phyloP scores from a whole-genome alignment of 768 basidiomycete species.

The Suillus cothurnatus region DNA sequence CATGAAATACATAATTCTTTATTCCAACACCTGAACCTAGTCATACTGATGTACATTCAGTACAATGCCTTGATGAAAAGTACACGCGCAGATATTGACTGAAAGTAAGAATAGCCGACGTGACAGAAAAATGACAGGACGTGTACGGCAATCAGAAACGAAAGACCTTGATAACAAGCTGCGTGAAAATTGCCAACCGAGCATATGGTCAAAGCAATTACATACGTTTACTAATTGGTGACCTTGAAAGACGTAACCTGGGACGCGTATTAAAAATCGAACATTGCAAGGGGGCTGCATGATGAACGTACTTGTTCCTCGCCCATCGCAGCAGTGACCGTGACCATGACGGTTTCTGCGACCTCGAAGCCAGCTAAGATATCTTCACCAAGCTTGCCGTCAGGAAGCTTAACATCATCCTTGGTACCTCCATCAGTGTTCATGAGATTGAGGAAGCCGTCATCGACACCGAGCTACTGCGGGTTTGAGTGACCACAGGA shows the following conservation, averaged over 20 bases:
- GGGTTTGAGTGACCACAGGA: conserved; percentile 9
- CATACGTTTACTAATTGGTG: conserved; percentile 1
- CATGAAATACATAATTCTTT: conserved; percentile 11
- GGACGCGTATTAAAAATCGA: background rate
- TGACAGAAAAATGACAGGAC: conserved; percentile 11
- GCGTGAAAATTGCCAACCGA: background rate
- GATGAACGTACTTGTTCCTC: conserved; percentile 68
- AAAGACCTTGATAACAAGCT: background rate
- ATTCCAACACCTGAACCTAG: conserved; percentile 1
- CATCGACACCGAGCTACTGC: conserved; percentile 81
- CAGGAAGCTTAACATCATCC: conserved; percentile 95
- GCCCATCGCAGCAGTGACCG: conserved; percentile 86
- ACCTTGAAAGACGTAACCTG: conserved; percentile 5
- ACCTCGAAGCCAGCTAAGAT: conserved; percentile 75
- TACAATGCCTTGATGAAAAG: conserved; percentile 8
- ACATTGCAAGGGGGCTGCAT: conserved; percentile 19
- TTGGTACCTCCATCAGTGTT: conserved; percentile 74
- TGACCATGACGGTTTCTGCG: conserved; percentile 87
- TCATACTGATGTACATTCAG: conserved; percentile 9
- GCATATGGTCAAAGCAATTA: background rate
- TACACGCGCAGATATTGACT: conserved; percentile 8
- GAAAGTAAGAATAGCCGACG: conserved; percentile 6
- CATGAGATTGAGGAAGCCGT: conserved; percentile 96
- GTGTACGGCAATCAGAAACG: conserved; percentile 8
- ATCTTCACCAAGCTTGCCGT: conserved; percentile 73